A percentile compares a stretch with the other conserved stretches of the same genome.
Evolutionary conservation across 1,139 yeast species (phyloP).

Genomic region (Blastobotrys capitulatus): DNA sequence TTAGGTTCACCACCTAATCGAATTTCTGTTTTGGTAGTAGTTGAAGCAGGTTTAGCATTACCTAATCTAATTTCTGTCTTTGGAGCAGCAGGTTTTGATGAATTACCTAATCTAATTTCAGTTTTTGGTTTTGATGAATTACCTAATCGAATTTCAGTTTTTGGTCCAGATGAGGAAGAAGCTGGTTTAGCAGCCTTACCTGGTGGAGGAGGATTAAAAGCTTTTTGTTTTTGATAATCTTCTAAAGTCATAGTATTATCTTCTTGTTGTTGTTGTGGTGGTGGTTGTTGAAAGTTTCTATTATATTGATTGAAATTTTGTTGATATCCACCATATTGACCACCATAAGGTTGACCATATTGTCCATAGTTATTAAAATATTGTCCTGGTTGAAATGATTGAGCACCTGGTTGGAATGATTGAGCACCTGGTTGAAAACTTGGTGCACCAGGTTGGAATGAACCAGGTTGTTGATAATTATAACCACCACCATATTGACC

Average conservation of each 20-base stretch:
- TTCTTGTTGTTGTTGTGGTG: constrained; percentile 27
- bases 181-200: constrained; percentile 20
- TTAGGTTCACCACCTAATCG: constrained; percentile 16
- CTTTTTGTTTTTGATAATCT: constrained; percentile 69
- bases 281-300: constrained; percentile 27
- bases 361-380: constrained; percentile 40
- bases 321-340: constrained; percentile 27
- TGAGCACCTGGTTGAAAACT: constrained; percentile 25
- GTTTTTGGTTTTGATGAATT: constrained; percentile 13
- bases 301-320: constrained; percentile 29
- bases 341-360: constrained; percentile 27
- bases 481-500: constrained; percentile 13
- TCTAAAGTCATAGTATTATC: constrained; percentile 70
- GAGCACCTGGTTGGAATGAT: constrained; percentile 16
- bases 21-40: constrained; percentile 34
- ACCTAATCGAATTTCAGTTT: constrained; percentile 15
- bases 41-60: constrained; percentile 17
- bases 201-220: constrained; percentile 26
- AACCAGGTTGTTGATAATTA: constrained; percentile 17
- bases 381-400: constrained; percentile 24
- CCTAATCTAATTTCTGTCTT: constrained; percentile 17
- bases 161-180: constrained; percentile 9
- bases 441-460: constrained; percentile 16
- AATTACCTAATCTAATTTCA: constrained; percentile 13
- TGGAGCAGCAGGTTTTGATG: not conserved